These are phyloP conservation scores for Scheffersomyces titani DNA, from an alignment of 1,139 yeast species.

Conservation along the genomic window DNA sequence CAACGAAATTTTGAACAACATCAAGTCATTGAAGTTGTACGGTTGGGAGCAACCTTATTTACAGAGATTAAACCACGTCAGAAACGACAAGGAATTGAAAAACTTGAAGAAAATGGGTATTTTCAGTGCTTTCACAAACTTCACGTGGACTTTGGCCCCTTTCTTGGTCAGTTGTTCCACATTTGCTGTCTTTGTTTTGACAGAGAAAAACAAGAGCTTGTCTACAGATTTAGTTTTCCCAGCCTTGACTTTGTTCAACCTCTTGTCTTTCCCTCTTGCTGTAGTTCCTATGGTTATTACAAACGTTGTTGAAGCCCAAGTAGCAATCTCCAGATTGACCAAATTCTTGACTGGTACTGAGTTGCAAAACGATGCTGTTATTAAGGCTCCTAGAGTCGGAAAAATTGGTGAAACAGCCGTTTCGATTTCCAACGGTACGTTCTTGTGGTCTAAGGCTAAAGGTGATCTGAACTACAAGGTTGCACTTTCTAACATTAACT, in stretches of 20 bases:
- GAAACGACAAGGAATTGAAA: slow-evolving; percentile 85
- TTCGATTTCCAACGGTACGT: slow-evolving; percentile 70
- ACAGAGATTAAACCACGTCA: slow-evolving; percentile 69
- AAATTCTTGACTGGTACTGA: slow-evolving; percentile 76
- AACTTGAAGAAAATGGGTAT: slow-evolving; percentile 78
- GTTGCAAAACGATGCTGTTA: slow-evolving; percentile 77
- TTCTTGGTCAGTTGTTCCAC: slow-evolving; percentile 90
- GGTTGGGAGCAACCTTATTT: slow-evolving; percentile 94
- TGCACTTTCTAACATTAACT: slow-evolving; percentile 73
- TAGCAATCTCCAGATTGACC: slow-evolving; percentile 76
- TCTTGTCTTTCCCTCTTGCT: slow-evolving; percentile 90
- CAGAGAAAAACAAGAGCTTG: slow-evolving; percentile 64
- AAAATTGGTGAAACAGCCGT: slow-evolving; percentile 71
- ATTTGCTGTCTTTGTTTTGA: slow-evolving; percentile 75
- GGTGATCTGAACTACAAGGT: slow-evolving; percentile 61
- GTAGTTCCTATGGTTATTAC: slow-evolving; percentile 90
- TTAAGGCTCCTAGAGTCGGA: slow-evolving; percentile 51
- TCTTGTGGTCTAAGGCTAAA: slow-evolving; percentile 84
- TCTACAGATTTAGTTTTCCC: slow-evolving; percentile 95
- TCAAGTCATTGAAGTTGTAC: slow-evolving; percentile 87
- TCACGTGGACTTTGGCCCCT: slow-evolving; percentile 88
- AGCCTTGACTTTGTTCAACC: slow-evolving; percentile 81
- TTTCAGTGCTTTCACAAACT: slow-evolving; percentile 69
- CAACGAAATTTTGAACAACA: slow-evolving; percentile 86
- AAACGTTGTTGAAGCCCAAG: slow-evolving; percentile 85